These are phyloP conservation scores for Talaromyces marneffei DNA, from an alignment of 2,329 filamentous ascomycete genomes.

Conservation along the genomic window DNA sequence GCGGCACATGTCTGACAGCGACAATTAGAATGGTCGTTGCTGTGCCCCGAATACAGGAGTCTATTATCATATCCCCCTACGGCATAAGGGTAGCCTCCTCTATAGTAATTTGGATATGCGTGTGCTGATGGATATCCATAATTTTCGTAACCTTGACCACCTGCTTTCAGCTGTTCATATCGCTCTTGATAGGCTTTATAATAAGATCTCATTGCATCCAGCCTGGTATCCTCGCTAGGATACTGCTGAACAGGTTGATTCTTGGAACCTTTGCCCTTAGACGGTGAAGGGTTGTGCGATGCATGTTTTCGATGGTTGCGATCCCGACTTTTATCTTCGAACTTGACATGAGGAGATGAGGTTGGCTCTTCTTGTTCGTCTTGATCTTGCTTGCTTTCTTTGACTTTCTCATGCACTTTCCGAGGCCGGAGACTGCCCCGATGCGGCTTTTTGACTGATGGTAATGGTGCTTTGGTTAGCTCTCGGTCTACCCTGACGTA, in stretches of 20 bases:
- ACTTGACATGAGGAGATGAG: background rate
- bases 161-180: background rate
- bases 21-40: background rate
- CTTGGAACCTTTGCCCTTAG: background rate
- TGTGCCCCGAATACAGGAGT: background rate
- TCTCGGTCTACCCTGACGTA: background rate
- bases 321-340: slow-evolving; percentile 1
- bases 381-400: background rate
- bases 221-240: background rate
- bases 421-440: slow-evolving; percentile 3
- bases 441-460: slow-evolving; percentile 3
- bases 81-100: background rate
- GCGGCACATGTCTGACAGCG: background rate
- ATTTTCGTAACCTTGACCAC: background rate
- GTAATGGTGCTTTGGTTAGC: background rate
- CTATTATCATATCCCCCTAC: background rate
- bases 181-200: background rate
- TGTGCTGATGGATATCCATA: background rate
- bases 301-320: background rate
- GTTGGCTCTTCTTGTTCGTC: background rate
- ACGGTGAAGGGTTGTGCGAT: background rate
- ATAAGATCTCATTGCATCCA: background rate
- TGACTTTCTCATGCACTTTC: background rate
- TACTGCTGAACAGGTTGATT: background rate
- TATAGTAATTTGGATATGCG: background rate